phyloP scores from a whole-genome alignment of 257 asterid genomes.

The Solanum virginianum region DNA sequence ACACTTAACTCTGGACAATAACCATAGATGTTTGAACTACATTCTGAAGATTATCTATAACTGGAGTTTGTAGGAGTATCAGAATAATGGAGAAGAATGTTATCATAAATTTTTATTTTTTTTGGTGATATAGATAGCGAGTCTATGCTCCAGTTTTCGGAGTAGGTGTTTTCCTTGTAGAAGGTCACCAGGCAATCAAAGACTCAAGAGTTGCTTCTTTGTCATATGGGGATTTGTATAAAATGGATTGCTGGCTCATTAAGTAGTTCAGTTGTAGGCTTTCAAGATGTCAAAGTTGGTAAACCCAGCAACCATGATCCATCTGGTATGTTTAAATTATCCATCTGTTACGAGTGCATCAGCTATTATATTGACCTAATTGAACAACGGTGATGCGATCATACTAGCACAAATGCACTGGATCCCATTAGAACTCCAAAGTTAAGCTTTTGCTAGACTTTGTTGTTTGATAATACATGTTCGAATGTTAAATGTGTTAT shows the following conservation, averaged over 20 bases:
- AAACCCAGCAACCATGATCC: conserved; percentile 6
- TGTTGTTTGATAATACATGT: no score
- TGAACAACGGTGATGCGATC: conserved; percentile 50
- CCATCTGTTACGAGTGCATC: conserved; percentile 32
- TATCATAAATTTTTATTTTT: conserved; percentile 30
- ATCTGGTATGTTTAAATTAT: conserved; percentile 11
- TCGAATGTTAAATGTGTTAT: no score
- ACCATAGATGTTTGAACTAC: no score
- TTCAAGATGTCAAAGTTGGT: conserved; percentile 4
- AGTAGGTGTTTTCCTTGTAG: conserved; percentile 52
- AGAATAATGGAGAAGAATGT: conserved; percentile 13
- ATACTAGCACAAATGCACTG: no score
- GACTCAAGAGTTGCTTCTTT: conserved; percentile 54
- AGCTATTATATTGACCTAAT: conserved; percentile 53
- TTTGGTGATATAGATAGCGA: conserved; percentile 37
- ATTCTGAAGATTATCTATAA: no score
- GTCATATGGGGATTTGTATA: conserved; percentile 82
- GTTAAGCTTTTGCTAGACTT: no score
- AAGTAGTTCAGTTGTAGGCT: conserved; percentile 23
- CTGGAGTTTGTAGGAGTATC: conserved; percentile 54
- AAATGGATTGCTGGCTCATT: conserved; percentile 37
- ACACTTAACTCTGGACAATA: no score
- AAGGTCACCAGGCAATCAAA: conserved; percentile 66
- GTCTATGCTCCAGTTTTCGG: conserved; percentile 58
- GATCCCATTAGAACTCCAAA: no score